These are phyloP conservation scores for Exophiala sp. DNA, from an alignment of 2,329 filamentous ascomycete species.

Conservation along the genomic window DNA sequence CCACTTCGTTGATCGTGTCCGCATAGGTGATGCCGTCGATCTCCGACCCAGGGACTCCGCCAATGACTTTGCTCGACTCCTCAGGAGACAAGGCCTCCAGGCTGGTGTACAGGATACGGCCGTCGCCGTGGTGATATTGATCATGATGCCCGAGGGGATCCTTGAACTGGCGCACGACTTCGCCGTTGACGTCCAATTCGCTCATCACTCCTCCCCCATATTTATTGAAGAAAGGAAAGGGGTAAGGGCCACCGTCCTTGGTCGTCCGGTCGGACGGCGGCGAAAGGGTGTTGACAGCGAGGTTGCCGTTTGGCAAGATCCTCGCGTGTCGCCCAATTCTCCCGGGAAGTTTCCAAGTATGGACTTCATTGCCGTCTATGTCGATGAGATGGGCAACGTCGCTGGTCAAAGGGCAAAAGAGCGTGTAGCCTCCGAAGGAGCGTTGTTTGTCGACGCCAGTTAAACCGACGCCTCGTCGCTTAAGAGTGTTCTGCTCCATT, in stretches of 20 bases:
- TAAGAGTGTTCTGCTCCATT: slow-evolving; percentile 44
- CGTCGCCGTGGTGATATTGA: slow-evolving; percentile 43
- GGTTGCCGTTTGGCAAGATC: slow-evolving; percentile 41
- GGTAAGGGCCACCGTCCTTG: slow-evolving; percentile 32
- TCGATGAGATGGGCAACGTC: slow-evolving; percentile 37
- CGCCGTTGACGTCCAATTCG: slow-evolving; percentile 37
- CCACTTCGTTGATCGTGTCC: slow-evolving; percentile 43
- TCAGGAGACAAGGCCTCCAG: slow-evolving; percentile 37
- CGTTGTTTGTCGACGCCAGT: slow-evolving; percentile 36
- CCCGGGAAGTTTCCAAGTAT: slow-evolving; percentile 41
- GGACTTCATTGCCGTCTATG: slow-evolving; percentile 40
- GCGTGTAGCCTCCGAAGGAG: slow-evolving; percentile 39
- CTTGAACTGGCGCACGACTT: slow-evolving; percentile 37
- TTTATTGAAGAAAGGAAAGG: slow-evolving; percentile 43
- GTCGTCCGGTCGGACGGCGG: slow-evolving; percentile 24
- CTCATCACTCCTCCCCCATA: slow-evolving; percentile 45
- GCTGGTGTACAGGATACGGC: slow-evolving; percentile 41
- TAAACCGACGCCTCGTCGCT: slow-evolving; percentile 40
- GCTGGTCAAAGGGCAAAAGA: slow-evolving; percentile 41
- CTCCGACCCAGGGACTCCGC: slow-evolving; percentile 41
- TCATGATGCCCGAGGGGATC: slow-evolving; percentile 45
- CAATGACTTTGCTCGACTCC: slow-evolving; percentile 36
- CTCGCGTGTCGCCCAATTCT: slow-evolving; percentile 42
- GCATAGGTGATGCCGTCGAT: slow-evolving; percentile 36
- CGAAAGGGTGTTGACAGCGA: slow-evolving; percentile 42